A percentile compares a stretch with the other conserved stretches of the same genome.
phyloP scores from a whole-genome alignment of 257 asterid genomes.

The Solanum lycopersicoides region DNA sequence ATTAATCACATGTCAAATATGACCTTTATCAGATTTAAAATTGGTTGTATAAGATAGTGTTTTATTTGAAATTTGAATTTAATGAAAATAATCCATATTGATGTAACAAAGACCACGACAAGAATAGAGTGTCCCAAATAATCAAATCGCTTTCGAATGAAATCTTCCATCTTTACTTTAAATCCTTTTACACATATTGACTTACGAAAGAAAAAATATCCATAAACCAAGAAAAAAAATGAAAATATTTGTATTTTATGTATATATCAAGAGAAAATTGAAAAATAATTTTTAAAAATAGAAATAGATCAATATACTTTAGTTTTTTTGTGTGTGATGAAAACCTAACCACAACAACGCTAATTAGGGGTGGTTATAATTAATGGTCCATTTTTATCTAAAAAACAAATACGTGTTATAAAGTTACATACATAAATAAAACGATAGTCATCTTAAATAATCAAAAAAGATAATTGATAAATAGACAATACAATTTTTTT shows the following conservation, averaged over 20 bases:
- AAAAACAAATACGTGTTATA: no score
- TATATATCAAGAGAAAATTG: neutral
- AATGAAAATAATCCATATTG: neutral
- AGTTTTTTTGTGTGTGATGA: neutral
- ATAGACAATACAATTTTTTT: no score
- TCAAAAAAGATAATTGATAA: no score
- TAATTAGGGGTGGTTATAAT: neutral
- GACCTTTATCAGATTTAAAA: neutral
- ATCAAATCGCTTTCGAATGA: neutral
- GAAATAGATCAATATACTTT: neutral
- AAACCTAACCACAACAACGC: neutral
- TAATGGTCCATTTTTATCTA: neutral
- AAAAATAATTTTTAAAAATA: no score
- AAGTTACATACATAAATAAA: neutral
- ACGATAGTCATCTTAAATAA: neutral
- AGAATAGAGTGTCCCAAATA: neutral
- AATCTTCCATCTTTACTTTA: neutral
- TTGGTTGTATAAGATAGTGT: neutral
- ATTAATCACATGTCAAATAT: neutral
- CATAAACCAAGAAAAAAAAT: neutral
- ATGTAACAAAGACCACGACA: neutral
- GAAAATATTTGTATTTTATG: neutral
- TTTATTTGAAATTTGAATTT: neutral
- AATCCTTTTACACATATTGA: neutral
- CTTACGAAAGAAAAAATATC: neutral